Conservation (phyloP, 31 red algal genomes). For the Bonnemaisonia californica region DNA sequence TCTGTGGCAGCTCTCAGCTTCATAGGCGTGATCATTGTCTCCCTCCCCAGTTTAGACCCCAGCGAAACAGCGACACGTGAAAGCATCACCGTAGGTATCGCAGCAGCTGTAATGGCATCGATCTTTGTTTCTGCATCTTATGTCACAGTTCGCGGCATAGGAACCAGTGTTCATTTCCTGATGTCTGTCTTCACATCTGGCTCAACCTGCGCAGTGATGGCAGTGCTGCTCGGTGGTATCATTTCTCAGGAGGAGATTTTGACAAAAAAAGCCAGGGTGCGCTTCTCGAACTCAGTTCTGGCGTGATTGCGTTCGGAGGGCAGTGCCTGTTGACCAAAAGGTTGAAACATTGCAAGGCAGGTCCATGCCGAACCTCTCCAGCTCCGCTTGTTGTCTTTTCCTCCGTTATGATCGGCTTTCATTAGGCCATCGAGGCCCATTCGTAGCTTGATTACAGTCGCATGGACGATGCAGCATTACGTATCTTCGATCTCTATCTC, state of each 20-base stretch:
- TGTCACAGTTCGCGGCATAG: neutral
- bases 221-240: conserved; percentile 14
- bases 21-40: conserved; percentile 6
- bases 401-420: no score
- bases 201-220: conserved; percentile 5
- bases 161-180: neutral
- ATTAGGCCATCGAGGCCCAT: no score
- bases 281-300: neutral
- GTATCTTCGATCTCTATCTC: no score
- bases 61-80: no score
- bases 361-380: no score
- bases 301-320: conserved; percentile 35
- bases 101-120: conserved; percentile 25
- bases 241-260: neutral
- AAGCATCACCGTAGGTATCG: neutral
- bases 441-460: no score
- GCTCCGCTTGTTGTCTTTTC: no score
- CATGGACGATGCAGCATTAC: no score
- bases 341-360: conserved; percentile 34
- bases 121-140: neutral
- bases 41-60: neutral
- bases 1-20: conserved; percentile 5
- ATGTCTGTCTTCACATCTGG: conserved; percentile 25
- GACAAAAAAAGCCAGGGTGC: conserved; percentile 20
- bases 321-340: conserved; percentile 55